phyloP scores from a whole-genome alignment of 352 stramenopile genomes.

The Globisporangium perplexum region DNA sequence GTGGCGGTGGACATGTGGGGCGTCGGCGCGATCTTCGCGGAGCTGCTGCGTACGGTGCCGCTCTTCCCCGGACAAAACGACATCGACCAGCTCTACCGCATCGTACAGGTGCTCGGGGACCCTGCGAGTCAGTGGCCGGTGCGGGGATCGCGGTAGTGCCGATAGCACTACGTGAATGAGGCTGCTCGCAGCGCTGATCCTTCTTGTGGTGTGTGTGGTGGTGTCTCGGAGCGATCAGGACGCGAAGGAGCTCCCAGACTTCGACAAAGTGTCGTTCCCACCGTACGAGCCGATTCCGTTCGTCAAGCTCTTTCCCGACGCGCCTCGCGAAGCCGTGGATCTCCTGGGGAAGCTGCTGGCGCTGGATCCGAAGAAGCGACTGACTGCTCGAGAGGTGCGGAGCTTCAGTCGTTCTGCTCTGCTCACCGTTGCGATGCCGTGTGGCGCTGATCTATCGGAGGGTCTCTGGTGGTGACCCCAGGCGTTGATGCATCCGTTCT shows the following conservation, averaged over 20 bases:
- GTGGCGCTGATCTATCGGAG: not conserved
- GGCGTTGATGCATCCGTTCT: slow-evolving; percentile 40
- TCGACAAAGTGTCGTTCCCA: slow-evolving; percentile 64
- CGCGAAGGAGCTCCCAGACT: slow-evolving; percentile 50
- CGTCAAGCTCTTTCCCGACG: slow-evolving; percentile 41
- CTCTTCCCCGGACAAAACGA: slow-evolving; percentile 79
- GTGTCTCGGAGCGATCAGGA: slow-evolving; percentile 11
- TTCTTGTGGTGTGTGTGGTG: too few relatives aligned
- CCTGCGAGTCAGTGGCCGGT: slow-evolving; percentile 52
- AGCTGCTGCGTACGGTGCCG: slow-evolving; percentile 52
- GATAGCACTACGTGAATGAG: too few relatives aligned
- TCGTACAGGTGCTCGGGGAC: slow-evolving; percentile 62
- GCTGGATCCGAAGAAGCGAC: slow-evolving; percentile 26
- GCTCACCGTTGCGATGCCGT: not conserved
- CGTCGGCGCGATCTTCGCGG: slow-evolving; percentile 57
- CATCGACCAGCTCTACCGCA: slow-evolving; percentile 74
- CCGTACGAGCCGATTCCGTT: slow-evolving; percentile 39
- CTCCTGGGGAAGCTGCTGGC: slow-evolving; percentile 35
- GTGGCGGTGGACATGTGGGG: slow-evolving; percentile 66
- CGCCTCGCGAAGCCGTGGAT: slow-evolving; percentile 31
- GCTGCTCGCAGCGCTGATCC: not conserved
- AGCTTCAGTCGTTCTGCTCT: too few relatives aligned
- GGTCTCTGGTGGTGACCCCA: slow-evolving; percentile 2
- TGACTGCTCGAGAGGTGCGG: slow-evolving; percentile 38
- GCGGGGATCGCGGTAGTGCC: not conserved